phyloP scores from a whole-genome alignment of 2,329 filamentous ascomycete genomes.

The Cryphonectria naterciae region DNA sequence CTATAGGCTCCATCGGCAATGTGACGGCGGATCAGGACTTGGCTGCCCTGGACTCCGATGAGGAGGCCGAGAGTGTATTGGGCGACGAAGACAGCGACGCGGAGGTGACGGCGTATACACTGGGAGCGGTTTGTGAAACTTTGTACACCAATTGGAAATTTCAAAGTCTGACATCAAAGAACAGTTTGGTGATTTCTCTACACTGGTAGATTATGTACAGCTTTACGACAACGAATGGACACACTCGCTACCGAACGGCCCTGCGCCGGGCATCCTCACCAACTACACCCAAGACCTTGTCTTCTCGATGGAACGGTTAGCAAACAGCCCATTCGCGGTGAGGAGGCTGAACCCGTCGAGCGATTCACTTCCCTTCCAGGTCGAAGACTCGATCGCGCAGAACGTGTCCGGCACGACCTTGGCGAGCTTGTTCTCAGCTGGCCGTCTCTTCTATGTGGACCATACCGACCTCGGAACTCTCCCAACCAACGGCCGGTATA shows the following conservation, averaged over 20 bases:
- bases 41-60: conserved; percentile 20
- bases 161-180: neutral
- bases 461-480: conserved; percentile 42
- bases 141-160: neutral
- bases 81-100: conserved; percentile 3
- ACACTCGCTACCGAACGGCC: conserved; percentile 41
- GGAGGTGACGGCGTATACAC: conserved; percentile 2
- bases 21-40: conserved; percentile 26
- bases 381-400: conserved; percentile 38
- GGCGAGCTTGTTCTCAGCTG: conserved; percentile 38
- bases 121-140: conserved; percentile 20
- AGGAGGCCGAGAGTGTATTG: conserved; percentile 13
- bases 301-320: conserved; percentile 54
- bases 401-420: conserved; percentile 41
- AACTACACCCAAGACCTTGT: conserved; percentile 52
- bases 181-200: conserved; percentile 38
- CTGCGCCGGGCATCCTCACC: conserved; percentile 42
- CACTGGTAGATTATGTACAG: conserved; percentile 43
- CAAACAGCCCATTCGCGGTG: conserved; percentile 45
- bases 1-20: conserved; percentile 24
- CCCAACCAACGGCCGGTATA: conserved; percentile 38
- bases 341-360: conserved; percentile 37
- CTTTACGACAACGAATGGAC: conserved; percentile 49
- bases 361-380: conserved; percentile 43
- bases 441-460: conserved; percentile 49